Evolutionary conservation across 1,284 basidiomycete species (phyloP), one percentile per base, ranked within the genome.

Genomic region (Malassezia psittaci): DNA sequence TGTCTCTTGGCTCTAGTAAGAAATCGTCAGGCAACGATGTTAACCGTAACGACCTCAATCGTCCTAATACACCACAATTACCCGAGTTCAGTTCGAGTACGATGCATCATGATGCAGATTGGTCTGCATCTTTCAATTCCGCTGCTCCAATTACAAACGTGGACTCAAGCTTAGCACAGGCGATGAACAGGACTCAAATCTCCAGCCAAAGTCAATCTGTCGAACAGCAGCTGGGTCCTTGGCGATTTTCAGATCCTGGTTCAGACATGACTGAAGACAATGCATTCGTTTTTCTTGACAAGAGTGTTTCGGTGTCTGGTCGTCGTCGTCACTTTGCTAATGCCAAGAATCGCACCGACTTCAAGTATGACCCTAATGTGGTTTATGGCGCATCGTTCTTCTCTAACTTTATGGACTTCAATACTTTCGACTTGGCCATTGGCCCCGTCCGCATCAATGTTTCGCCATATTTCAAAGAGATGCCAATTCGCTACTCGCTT

Each of bases 401-500:
- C 51, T 63, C 62, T 10, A 61, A 69, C 42, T 61, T 64, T n/a
- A 58, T 65, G 51, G 71, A 69, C 59, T 66, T 69, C 36, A 68
- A 66, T 48, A 70, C 69, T 10, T 68, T 72, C 52, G 62, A 66
- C 34, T 52, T 72, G 19, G 51, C 52, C 19, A 63, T 72, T 16
- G 69, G 69, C 5, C 69, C 69, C 0, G 69, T 72, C 24, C 58
- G 54, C 45, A 38, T 72, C 37, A 69, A 69, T 49, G 40, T 72
- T 4, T 50, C 51, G 1, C 58, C 54, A 18, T 72, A 57, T 52
- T 72, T 72, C 57, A 57, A 52, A 13, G 68, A 75, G 34, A 77
- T 77, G 77, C 77, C 77, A 1, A 72, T 78, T 13, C 62, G 77
- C 5, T 78, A 78, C 57, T 75, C 76, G 4, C 64, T 78, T 1